A percentile compares a stretch with the other conserved stretches of the same genome.
Conservation (phyloP, 176 grass and related monocot species). For the Phoenix roebelenii region DNA sequence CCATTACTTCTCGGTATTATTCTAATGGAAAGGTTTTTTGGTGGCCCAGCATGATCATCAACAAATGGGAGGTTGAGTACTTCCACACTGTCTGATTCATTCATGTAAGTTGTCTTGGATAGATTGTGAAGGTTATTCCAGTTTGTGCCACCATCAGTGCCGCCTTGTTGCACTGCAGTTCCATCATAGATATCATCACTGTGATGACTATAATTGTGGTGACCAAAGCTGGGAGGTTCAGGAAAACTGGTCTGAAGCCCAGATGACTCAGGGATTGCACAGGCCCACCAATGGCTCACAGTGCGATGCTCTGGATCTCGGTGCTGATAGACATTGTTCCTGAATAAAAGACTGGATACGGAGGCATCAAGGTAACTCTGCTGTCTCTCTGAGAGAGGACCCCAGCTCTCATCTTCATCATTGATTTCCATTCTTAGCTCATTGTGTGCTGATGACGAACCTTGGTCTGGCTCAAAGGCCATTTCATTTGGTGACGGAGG, state of each 20-base stretch:
- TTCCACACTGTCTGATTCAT: slow-evolving; percentile 53
- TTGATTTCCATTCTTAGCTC: slow-evolving; percentile 33
- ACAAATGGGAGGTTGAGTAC: slow-evolving; percentile 57
- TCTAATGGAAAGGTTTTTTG: slow-evolving; percentile 46
- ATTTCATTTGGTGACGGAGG: slow-evolving; percentile 15
- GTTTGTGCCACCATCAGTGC: slow-evolving; percentile 4
- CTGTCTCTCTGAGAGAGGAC: slow-evolving; percentile 27
- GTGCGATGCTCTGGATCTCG: slow-evolving; percentile 8
- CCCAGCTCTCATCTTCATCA: slow-evolving; percentile 17
- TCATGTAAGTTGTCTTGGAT: slow-evolving; percentile 51
- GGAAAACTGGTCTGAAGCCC: slow-evolving; percentile 44
- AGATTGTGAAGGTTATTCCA: slow-evolving; percentile 24
- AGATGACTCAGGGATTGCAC: slow-evolving; percentile 6
- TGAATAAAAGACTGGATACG: slow-evolving; percentile 52
- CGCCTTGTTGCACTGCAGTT: slow-evolving; percentile 23
- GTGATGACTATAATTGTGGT: slow-evolving; percentile 24
- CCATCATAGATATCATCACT: slow-evolving; percentile 22
- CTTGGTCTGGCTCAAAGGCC: slow-evolving; percentile 8
- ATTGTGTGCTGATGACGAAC: slow-evolving; percentile 6
- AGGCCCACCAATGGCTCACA: slow-evolving; percentile 40
- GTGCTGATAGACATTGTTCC: slow-evolving; percentile 14
- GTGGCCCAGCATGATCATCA: slow-evolving; percentile 23
- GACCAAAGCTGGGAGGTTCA: slow-evolving; percentile 43
- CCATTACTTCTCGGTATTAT: slow-evolving; percentile 96
- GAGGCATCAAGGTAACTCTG: slow-evolving; percentile 56